Percentiles rank a stretch among this genome's conserved stretches.
phyloP scores from a whole-genome alignment of 179 eudicot genomes.

The Spinacia oleracea region DNA sequence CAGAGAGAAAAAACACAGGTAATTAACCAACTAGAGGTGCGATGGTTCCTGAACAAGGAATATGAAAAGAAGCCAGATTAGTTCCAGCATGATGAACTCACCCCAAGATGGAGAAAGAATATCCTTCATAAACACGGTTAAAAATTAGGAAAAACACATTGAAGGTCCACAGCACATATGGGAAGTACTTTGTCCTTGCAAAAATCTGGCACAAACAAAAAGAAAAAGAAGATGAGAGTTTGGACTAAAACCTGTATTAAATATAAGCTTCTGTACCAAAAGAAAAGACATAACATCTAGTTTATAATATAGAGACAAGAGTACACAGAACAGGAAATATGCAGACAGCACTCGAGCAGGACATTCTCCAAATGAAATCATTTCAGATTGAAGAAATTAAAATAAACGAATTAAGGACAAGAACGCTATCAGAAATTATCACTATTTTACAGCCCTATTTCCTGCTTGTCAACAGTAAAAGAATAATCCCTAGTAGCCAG shows the following conservation, averaged over 20 bases:
- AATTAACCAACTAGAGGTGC: constrained; percentile 1
- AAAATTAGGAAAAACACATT: constrained; percentile 61
- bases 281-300: neutral
- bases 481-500: too few relatives aligned
- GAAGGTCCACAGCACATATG: constrained; percentile 65
- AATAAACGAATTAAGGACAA: too few relatives aligned
- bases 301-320: neutral
- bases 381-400: too few relatives aligned
- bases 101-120: constrained; percentile 81
- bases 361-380: neutral
- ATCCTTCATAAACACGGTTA: constrained; percentile 86
- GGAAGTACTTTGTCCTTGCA: constrained; percentile 69
- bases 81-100: constrained; percentile 36
- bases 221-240: constrained; percentile 12
- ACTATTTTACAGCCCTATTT: too few relatives aligned
- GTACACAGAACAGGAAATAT: neutral
- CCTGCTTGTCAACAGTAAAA: too few relatives aligned
- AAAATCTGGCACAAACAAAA: constrained; percentile 54
- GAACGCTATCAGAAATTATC: too few relatives aligned
- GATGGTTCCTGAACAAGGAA: constrained; percentile 9
- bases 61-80: neutral
- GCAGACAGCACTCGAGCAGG: neutral
- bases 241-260: neutral
- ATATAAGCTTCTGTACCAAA: neutral
- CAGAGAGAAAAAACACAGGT: constrained; percentile 10